Percentiles rank a stretch among this genome's conserved stretches.
Conservation (phyloP, 163 green algal genomes). For the Scenedesmus sp. region DNA sequence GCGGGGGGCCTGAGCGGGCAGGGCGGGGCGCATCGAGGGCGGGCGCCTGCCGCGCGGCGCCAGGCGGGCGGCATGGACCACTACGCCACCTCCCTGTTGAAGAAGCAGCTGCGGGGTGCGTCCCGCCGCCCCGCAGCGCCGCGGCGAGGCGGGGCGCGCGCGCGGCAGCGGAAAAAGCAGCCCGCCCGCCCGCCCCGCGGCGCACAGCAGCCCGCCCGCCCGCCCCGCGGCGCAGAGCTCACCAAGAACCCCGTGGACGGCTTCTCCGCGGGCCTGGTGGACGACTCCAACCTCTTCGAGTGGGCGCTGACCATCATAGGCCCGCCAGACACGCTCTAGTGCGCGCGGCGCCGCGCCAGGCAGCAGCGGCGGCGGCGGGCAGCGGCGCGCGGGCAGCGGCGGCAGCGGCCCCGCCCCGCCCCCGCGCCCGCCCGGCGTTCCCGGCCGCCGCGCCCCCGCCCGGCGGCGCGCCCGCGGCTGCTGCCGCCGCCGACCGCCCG, state of each 20-base stretch:
- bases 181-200: no score
- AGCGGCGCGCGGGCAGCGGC: background rate
- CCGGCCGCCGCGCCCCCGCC: no score
- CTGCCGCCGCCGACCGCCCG: no score
- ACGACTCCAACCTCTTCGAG: constrained; percentile 98
- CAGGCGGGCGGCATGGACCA: no score
- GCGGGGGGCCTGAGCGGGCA: no score
- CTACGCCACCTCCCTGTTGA: constrained; percentile 60
- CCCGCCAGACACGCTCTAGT: constrained; percentile 98
- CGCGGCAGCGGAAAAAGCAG: no score
- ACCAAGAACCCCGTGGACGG: constrained; percentile 97
- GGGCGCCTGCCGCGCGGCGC: no score
- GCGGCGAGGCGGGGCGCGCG: no score
- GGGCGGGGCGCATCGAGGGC: no score
- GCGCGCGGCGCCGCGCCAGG: constrained; percentile 41
- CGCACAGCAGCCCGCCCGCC: no score
- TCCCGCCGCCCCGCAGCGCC: background rate
- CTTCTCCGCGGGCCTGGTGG: constrained; percentile 97
- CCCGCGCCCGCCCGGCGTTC: no score
- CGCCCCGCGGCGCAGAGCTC: constrained; percentile 90
- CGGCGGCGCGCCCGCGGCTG: no score
- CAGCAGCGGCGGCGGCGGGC: background rate
- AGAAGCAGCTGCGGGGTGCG: constrained; percentile 69
- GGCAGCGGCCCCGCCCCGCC: background rate
- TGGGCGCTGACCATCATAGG: constrained; percentile 99